These are phyloP conservation scores for Peronospora belbahrii DNA, from an alignment of 352 stramenopile species.

Conservation along the genomic window DNA sequence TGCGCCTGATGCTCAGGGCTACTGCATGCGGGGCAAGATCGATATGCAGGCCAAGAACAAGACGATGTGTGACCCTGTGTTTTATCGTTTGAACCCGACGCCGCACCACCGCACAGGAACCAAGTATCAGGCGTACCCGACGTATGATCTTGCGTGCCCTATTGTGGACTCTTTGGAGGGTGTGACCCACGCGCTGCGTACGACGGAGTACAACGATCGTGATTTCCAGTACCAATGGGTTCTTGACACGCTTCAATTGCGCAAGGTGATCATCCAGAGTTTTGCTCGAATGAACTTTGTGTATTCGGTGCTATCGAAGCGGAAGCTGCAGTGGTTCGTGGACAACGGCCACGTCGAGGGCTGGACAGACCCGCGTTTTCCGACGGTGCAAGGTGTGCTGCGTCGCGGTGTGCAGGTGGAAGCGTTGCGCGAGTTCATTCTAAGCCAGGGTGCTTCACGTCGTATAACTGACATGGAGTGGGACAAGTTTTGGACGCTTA, in stretches of 20 bases:
- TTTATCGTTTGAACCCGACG: constrained; percentile 80
- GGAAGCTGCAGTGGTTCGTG: constrained; percentile 99
- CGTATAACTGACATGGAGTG: constrained; percentile 98
- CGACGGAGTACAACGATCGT: constrained; percentile 99
- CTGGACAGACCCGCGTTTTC: constrained; percentile 98
- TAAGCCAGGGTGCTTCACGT: constrained; percentile 93
- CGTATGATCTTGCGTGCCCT: constrained; percentile 98
- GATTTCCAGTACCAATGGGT: constrained; percentile 98
- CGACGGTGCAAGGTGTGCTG: constrained; percentile 95
- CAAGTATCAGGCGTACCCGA: constrained; percentile 98
- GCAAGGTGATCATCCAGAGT: constrained; percentile 86
- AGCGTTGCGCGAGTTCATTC: constrained; percentile 95
- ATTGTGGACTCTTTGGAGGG: constrained; percentile 99
- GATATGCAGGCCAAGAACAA: constrained; percentile 91
- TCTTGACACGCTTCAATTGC: constrained; percentile 75
- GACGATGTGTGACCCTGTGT: constrained; percentile 83
- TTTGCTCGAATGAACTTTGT: constrained; percentile 99
- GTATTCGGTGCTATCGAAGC: constrained; percentile 97
- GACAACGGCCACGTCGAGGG: constrained; percentile 93
- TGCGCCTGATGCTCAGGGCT: constrained; percentile 63
- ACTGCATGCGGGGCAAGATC: constrained; percentile 90
- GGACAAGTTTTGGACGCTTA: constrained; percentile 99
- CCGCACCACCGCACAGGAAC: constrained; percentile 89
- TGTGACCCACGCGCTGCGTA: constrained; percentile 97
- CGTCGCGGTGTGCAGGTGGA: constrained; percentile 93